These are phyloP conservation scores for Trichoderma erinaceum DNA, from an alignment of 495 filamentous ascomycete species.

Conservation along the genomic window DNA sequence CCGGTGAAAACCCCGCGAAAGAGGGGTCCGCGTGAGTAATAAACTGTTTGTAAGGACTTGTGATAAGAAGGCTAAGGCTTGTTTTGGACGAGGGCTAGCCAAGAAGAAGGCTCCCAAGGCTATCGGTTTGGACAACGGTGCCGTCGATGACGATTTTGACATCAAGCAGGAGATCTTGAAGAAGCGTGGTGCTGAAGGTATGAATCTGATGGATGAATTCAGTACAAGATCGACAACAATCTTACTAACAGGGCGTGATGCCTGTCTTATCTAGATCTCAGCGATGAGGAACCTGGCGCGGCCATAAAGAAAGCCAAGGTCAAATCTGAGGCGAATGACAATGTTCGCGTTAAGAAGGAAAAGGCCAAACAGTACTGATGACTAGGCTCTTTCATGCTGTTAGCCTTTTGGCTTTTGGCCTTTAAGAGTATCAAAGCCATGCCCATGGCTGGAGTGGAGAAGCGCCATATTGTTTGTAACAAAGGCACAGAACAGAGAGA, in stretches of 20 bases:
- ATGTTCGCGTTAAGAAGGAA: not conserved
- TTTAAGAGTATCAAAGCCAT: too few relatives aligned
- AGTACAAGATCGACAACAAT: not conserved
- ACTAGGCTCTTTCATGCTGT: too few relatives aligned
- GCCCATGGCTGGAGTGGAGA: too few relatives aligned
- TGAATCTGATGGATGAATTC: not conserved
- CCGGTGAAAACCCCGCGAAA: not conserved
- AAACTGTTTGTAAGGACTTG: not conserved
- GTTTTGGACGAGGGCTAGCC: not conserved
- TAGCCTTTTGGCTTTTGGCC: too few relatives aligned
- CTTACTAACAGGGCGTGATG: not conserved
- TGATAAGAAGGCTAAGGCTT: not conserved
- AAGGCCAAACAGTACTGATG: not conserved
- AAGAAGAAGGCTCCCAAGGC: not conserved
- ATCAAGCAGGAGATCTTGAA: not conserved
- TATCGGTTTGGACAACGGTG: not conserved
- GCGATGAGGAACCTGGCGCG: not conserved
- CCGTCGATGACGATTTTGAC: not conserved
- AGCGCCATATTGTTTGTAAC: too few relatives aligned
- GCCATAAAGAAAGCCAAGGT: not conserved
- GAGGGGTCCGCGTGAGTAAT: not conserved
- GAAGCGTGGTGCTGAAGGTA: constrained; percentile 4
- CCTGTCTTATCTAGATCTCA: not conserved
- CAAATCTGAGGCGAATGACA: not conserved
- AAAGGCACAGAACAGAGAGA: too few relatives aligned